Evolutionary conservation across 2,329 filamentous ascomycete species (phyloP), one percentile per base, ranked within the genome.

Genomic region (Cyanodermella asteris): DNA sequence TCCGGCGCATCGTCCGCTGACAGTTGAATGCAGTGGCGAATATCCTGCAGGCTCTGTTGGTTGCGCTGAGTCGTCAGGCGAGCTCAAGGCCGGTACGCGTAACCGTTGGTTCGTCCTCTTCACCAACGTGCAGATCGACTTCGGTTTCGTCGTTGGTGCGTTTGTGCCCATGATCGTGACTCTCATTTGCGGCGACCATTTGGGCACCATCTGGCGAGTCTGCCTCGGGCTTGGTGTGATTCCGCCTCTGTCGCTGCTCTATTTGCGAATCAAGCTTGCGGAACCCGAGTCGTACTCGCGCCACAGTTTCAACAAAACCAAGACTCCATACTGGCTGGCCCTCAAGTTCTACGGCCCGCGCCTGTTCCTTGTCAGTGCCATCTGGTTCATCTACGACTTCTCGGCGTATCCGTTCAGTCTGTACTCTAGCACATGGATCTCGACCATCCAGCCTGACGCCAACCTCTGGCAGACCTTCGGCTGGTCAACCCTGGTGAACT

Each of bases 51-150:
- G 82, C 4, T 77, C 68, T 30, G 82, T 93, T 1, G 76, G 73
- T 2, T 75, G 69, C 26, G 77, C 81, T 3, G 82, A 93, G 48
- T 73, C 72, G 4, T 82, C 73, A 0, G 76, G 77, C 13, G 78
- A 90, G 43, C 56, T 93, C 30, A 78, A 80, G 45, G 47, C 51
- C 10, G 82, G 82, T 7, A 72, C 73, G 10, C 61, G 82, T n/a
- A 84, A 93, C 43, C 61, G 74, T 19, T 91, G 80, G 78, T 93
- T 82, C 42, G 77, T 84, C 38, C 58, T 91, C 34, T 90, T 87
- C 46, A 91, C 77, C 23, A 90, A 90, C 47, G 67, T 74, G 13
- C 75, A 81, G 56, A 90, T 91, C 31, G 77, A 90, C 42, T 64
- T 68, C 26, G 81, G 77, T 1, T 91, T 90, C 35, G 74, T 90